phyloP scores from a whole-genome alignment of 176 grass and related monocot genomes.

The Phyllostachys edulis region DNA sequence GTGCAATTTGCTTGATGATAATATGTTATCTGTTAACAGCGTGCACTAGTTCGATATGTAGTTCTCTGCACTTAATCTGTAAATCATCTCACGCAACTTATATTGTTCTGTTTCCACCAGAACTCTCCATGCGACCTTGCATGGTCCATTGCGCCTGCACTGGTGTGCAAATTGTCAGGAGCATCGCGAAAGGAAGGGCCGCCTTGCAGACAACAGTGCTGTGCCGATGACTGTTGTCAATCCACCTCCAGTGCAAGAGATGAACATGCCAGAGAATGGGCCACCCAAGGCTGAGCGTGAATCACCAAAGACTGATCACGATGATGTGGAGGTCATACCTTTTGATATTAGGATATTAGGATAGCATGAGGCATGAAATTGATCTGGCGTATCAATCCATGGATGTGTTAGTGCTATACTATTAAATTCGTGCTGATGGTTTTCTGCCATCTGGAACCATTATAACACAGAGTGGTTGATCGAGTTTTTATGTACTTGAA shows the following conservation, averaged over 20 bases:
- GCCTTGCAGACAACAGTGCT: constrained; percentile 55
- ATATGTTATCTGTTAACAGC: neutral
- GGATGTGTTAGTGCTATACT: neutral
- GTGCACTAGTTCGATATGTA: neutral
- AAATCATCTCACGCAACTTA: neutral
- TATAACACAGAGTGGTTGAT: neutral
- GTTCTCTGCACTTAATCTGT: neutral
- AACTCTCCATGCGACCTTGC: constrained; percentile 86
- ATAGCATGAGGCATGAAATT: constrained; percentile 4
- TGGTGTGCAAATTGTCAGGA: constrained; percentile 97
- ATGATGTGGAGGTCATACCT: constrained; percentile 62
- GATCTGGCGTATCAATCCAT: neutral
- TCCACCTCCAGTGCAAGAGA: constrained; percentile 76
- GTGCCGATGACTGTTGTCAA: constrained; percentile 88
- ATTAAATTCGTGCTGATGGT: neutral
- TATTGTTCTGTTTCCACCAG: constrained; percentile 39
- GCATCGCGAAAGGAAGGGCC: constrained; percentile 83
- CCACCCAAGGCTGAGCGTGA: constrained; percentile 19
- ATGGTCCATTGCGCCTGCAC: constrained; percentile 86
- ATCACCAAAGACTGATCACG: constrained; percentile 35
- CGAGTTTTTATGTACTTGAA: neutral
- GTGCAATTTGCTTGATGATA: neutral
- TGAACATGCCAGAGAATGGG: constrained; percentile 55
- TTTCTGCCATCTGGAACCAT: neutral
- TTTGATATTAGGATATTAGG: constrained; percentile 40